Evolutionary conservation across 1,284 basidiomycete species (phyloP).

Genomic region (Austropuccinia psidii): DNA sequence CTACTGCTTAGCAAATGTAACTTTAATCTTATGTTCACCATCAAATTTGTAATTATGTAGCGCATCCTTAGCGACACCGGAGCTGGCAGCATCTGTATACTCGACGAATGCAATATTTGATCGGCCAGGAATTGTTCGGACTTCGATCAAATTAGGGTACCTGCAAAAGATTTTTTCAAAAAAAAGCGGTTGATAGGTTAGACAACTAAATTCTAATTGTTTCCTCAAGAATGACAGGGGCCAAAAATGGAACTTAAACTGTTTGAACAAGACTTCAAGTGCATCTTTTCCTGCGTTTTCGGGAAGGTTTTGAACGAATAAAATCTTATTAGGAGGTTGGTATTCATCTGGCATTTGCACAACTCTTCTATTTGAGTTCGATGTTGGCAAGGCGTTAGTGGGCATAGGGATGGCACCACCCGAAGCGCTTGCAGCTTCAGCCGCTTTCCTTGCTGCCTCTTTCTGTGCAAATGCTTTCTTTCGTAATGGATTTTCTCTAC

Average conservation of each 20-base stretch:
- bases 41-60: conserved; percentile 94
- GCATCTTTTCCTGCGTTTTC: conserved; percentile 76
- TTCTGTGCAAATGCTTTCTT: conserved; percentile 44
- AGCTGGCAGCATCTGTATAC: conserved; percentile 77
- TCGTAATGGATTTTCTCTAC: conserved; percentile 48
- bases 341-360: conserved; percentile 99
- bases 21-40: conserved; percentile 94
- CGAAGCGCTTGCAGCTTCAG: conserved; percentile 53
- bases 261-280: conserved; percentile 75
- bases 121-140: conserved; percentile 90
- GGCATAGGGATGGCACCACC: conserved; percentile 2
- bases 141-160: conserved; percentile 85
- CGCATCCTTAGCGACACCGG: conserved; percentile 83
- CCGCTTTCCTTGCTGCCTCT: conserved; percentile 58
- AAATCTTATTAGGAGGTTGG: conserved; percentile 95
- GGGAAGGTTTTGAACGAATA: conserved; percentile 96
- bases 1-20: conserved; percentile 48
- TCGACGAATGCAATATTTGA: conserved; percentile 96
- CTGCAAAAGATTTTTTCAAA: conserved; percentile 52
- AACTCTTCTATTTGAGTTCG: conserved; percentile 44
- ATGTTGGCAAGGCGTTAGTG: conserved; percentile 22
- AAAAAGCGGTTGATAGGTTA: too few species aligned
- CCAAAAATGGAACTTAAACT: conserved; percentile 54
- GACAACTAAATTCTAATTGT: background rate
- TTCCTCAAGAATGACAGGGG: too few species aligned